phyloP scores from a whole-genome alignment of 2,329 filamentous ascomycete genomes.

The Fusarium sp. region DNA sequence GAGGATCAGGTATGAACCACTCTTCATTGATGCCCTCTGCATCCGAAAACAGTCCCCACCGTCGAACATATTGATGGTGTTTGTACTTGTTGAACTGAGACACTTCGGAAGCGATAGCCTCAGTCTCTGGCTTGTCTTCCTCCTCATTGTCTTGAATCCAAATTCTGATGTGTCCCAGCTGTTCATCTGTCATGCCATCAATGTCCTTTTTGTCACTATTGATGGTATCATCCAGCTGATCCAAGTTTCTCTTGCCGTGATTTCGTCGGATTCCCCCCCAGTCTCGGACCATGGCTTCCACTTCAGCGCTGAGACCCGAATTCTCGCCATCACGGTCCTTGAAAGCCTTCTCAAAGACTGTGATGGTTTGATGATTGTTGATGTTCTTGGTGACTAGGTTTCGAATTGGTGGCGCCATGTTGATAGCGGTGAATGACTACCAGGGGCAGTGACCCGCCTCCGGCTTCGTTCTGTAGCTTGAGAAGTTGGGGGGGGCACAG shows the following conservation, averaged over 20 bases:
- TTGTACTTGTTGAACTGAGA: constrained; percentile 9
- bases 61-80: constrained; percentile 15
- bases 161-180: constrained; percentile 7
- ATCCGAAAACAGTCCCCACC: constrained; percentile 17
- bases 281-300: constrained; percentile 8
- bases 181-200: constrained; percentile 10
- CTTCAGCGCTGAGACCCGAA: neutral
- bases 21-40: constrained; percentile 14
- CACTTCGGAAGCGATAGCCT: neutral
- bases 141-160: neutral
- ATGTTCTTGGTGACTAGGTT: constrained; percentile 3
- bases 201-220: neutral
- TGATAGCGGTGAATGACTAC: neutral
- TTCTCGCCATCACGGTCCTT: neutral
- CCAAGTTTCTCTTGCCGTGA: neutral
- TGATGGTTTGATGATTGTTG: constrained; percentile 2
- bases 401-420: constrained; percentile 13
- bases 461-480: neutral
- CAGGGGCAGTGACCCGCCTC: neutral
- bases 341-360: neutral
- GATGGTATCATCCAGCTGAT: neutral
- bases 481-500: neutral
- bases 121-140: neutral
- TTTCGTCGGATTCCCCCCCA: neutral
- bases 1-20: constrained; percentile 12